These are phyloP conservation scores for Lagenidium giganteum DNA, from an alignment of 352 stramenopile genomes.

Conservation along the genomic window DNA sequence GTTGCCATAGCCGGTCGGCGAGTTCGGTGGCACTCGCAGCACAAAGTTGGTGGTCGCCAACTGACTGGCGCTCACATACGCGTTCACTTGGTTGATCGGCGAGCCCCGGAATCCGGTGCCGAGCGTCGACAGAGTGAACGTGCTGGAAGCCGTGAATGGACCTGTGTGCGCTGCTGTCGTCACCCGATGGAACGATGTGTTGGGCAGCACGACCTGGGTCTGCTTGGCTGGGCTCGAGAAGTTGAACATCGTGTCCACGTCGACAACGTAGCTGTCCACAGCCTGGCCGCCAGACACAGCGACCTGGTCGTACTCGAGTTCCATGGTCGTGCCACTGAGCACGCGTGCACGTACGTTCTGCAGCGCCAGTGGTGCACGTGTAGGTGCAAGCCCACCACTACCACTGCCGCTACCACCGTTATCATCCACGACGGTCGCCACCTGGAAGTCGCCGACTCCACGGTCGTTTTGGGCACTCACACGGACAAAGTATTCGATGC, in stretches of 20 bases:
- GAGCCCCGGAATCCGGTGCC: constrained; percentile 40
- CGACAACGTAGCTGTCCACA: constrained; percentile 56
- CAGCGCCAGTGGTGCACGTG: constrained; percentile 41
- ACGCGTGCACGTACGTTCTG: constrained; percentile 31
- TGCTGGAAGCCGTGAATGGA: constrained; percentile 49
- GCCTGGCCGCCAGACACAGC: constrained; percentile 37
- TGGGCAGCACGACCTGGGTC: constrained; percentile 20
- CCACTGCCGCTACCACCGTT: background rate
- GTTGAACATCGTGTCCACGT: constrained; percentile 30
- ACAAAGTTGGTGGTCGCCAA: constrained; percentile 37
- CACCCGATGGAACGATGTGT: constrained; percentile 47
- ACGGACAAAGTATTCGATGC: constrained; percentile 68
- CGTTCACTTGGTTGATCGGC: constrained; percentile 39
- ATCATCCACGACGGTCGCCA: constrained; percentile 6
- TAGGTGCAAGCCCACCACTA: constrained; percentile 30
- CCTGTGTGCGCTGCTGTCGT: constrained; percentile 66
- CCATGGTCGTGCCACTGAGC: constrained; percentile 30
- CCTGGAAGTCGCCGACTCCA: constrained; percentile 67
- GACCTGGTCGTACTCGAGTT: constrained; percentile 63
- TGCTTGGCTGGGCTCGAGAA: constrained; percentile 23
- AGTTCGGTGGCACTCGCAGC: constrained; percentile 35
- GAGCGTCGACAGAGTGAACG: constrained; percentile 61
- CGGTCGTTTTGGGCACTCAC: constrained; percentile 82
- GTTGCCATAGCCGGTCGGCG: constrained; percentile 23
- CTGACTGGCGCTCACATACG: constrained; percentile 31